Base-by-base conservation (phyloP, 306 rosid species). In the Luffa aegyptiaca region DNA sequence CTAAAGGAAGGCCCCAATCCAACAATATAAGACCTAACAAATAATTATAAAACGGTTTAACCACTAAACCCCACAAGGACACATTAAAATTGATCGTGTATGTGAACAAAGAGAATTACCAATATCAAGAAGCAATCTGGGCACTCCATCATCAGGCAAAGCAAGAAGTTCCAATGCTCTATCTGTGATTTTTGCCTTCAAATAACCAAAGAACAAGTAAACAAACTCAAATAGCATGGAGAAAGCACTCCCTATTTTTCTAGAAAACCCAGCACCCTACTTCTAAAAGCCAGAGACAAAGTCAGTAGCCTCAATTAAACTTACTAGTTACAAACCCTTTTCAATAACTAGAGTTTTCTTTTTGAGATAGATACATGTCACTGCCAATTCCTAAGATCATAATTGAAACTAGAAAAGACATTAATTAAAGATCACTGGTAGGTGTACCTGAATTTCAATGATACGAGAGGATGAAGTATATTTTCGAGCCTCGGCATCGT, bases 381-480 rank as follows among this genome's bases (percentile, higher is more conserved):
- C 33, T 10, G 17, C 16, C 11, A 44, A 10, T 71, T 45, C 13
- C 10, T 44, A 45, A 5, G 57, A 45, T 11, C 76, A 21, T 26
- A 72, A 42, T 20, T 20, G 9, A 69, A 4, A 5, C 18, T 46
- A 5, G 6, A 14, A 72, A 26, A 26, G 21, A 3, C 74, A 68
- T 68, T 10, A 41, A 46, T 36, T 7, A 68, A 46, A 44, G 42
- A 26, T 72, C 5, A 51, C 13, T 48, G 20, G 44, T 18, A 35
- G 33, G 39, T 26, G 3, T 17, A 88, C 92, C 92, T 95, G 98
- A 86, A 95, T 91, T 85, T 91, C 88, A 57, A 91, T 87, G 41
- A 89, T 95, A 3, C 97, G 93, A 11, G 98, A 95, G 80, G 96
- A 92, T 69, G 97, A 92, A 0, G 98, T 92, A 86, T 95, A 92